A percentile compares a stretch with the other conserved stretches of the same genome.
phyloP scores from a whole-genome alignment of 345 rosid species.

The Corchorus capsularis region DNA sequence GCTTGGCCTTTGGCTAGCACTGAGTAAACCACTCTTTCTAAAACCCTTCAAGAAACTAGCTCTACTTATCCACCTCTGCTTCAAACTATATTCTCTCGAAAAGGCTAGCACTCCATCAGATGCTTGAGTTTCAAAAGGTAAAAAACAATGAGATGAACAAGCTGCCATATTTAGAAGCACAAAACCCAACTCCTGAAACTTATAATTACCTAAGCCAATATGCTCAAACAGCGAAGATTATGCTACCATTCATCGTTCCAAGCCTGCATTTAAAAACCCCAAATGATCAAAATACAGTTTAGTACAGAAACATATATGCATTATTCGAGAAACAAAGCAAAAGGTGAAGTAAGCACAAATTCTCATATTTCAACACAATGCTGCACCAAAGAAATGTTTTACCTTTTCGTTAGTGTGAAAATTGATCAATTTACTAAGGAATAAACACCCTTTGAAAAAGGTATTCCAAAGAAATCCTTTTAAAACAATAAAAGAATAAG shows the following conservation, averaged over 20 bases:
- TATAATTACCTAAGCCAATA: not conserved
- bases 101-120: not conserved
- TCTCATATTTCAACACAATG: not conserved
- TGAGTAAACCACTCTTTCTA: conserved; percentile 35
- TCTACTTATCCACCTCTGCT: conserved; percentile 27
- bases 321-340: not conserved
- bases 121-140: conserved; percentile 6
- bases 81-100: not conserved
- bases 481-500: not conserved
- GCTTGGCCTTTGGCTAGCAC: conserved; percentile 34
- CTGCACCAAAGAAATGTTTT: not conserved
- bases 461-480: not conserved
- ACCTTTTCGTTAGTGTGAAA: not conserved
- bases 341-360: not conserved
- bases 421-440: not conserved
- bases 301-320: not conserved
- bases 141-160: conserved; percentile 8
- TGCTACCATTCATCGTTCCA: not conserved
- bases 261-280: not conserved
- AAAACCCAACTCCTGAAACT: conserved; percentile 3
- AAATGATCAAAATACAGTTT: not conserved
- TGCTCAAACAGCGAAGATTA: not conserved
- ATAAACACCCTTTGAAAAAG: not conserved
- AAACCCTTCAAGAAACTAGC: conserved; percentile 38
- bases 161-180: conserved; percentile 15